A percentile compares a stretch with the other conserved stretches of the same genome.
Evolutionary conservation across 2,329 filamentous ascomycete genomes (phyloP).

Genomic region (Monilinia aucupariae): DNA sequence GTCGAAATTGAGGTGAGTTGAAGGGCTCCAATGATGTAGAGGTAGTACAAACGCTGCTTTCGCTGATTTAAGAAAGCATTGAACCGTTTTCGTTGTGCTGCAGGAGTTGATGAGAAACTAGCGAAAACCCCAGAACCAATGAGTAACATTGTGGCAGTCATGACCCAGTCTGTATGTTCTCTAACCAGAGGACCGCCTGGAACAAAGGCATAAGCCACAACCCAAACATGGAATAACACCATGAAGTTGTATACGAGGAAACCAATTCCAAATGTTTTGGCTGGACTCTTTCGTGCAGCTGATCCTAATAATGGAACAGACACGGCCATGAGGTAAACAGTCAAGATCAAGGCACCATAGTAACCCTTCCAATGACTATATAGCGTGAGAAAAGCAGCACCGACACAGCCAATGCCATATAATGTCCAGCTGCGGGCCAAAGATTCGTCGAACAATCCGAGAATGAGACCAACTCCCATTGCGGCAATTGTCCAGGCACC

Average conservation of each 20-base stretch:
- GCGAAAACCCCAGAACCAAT: constrained; percentile 84
- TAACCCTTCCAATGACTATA: constrained; percentile 84
- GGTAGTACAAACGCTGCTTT: constrained; percentile 56
- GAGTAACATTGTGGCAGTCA: constrained; percentile 76
- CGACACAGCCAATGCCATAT: constrained; percentile 71
- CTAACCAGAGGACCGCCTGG: constrained; percentile 88
- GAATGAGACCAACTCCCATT: constrained; percentile 76
- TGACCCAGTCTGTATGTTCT: constrained; percentile 94
- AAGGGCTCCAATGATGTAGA: constrained; percentile 66
- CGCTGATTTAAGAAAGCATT: constrained; percentile 41
- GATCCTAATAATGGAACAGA: constrained; percentile 69
- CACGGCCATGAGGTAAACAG: constrained; percentile 77
- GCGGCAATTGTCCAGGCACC: constrained; percentile 79
- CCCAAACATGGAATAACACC: constrained; percentile 97
- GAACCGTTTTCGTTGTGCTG: constrained; percentile 34
- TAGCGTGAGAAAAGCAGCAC: constrained; percentile 71
- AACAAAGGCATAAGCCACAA: constrained; percentile 96
- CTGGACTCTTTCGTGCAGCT: constrained; percentile 71
- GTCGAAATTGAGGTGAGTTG: constrained; percentile 75
- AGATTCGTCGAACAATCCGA: constrained; percentile 68
- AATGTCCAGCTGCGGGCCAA: constrained; percentile 72
- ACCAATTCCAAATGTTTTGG: constrained; percentile 76
- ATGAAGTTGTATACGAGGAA: constrained; percentile 91
- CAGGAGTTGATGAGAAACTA: constrained; percentile 43
- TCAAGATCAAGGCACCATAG: constrained; percentile 70